Evolutionary conservation across 306 rosid genomes (phyloP).

Genomic region (Sophora flavescens): DNA sequence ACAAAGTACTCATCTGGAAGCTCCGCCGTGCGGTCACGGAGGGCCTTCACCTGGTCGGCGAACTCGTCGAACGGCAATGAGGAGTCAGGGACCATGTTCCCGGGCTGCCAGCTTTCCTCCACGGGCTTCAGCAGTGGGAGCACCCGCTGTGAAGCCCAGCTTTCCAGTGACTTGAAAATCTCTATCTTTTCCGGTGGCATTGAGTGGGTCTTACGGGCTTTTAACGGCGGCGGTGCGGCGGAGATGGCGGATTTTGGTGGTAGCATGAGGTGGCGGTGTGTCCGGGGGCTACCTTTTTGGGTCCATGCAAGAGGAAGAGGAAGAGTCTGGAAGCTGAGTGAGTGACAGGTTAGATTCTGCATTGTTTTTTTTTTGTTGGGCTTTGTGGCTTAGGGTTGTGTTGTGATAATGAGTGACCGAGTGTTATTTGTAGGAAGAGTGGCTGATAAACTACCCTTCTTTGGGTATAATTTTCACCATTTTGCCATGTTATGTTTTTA

Average conservation of each 20-base stretch:
- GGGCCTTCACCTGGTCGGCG: conserved; percentile 55
- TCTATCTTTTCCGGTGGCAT: conserved; percentile 63
- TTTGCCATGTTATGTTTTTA: not conserved
- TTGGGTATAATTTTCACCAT: not conserved
- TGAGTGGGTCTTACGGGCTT: conserved; percentile 46
- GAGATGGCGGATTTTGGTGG: conserved; percentile 4
- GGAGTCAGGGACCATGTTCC: conserved; percentile 64
- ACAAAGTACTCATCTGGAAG: conserved; percentile 81
- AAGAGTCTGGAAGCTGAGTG: conserved; percentile 2
- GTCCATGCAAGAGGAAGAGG: conserved; percentile 18
- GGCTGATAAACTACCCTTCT: not conserved
- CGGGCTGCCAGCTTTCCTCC: conserved; percentile 78
- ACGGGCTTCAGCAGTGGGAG: conserved; percentile 73
- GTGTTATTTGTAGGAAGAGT: conserved; percentile 41
- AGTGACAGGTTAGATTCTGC: conserved; percentile 46
- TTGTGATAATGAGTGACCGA: not conserved
- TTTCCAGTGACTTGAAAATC: conserved; percentile 63
- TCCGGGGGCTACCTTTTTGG: conserved; percentile 12
- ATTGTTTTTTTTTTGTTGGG: not conserved
- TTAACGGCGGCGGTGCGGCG: conserved; percentile 32
- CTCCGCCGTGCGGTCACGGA: conserved; percentile 71
- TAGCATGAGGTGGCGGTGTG: conserved; percentile 20
- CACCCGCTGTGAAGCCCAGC: conserved; percentile 62
- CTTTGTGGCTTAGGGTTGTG: not conserved
- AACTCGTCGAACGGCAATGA: conserved; percentile 54